Evolutionary conservation across 768 basidiomycete species (phyloP).

Genomic region (Sporobolomyces pararoseus): DNA sequence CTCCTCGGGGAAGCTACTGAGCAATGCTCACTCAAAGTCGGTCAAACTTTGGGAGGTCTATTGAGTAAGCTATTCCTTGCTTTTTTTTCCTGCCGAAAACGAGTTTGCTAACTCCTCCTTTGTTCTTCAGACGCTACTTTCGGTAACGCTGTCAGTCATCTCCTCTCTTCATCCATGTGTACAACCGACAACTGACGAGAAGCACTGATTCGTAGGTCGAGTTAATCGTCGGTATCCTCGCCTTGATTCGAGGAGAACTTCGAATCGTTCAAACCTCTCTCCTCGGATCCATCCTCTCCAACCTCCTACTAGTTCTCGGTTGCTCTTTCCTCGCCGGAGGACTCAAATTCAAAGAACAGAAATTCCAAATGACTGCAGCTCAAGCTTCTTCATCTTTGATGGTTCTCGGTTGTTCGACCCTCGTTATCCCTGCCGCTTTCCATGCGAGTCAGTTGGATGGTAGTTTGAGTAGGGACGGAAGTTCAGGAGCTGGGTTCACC

Average conservation of each 20-base stretch:
- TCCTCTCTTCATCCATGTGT: no score
- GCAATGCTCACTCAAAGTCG: slow-evolving; percentile 64
- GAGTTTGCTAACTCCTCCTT: no score
- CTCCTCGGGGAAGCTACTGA: slow-evolving; percentile 78
- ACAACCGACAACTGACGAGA: background rate
- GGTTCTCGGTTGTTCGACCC: slow-evolving; percentile 77
- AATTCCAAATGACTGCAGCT: slow-evolving; percentile 77
- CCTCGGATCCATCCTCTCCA: slow-evolving; percentile 86
- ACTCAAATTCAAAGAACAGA: slow-evolving; percentile 61
- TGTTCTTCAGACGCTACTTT: slow-evolving; percentile 72
- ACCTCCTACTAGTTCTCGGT: slow-evolving; percentile 81
- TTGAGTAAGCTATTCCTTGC: no score
- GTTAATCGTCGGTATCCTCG: slow-evolving; percentile 66
- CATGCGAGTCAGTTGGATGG: slow-evolving; percentile 42
- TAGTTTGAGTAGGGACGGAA: background rate
- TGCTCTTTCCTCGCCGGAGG: slow-evolving; percentile 86
- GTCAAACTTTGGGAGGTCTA: slow-evolving; percentile 78
- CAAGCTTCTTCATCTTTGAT: slow-evolving; percentile 61
- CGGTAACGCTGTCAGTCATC: slow-evolving; percentile 59
- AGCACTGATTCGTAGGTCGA: slow-evolving; percentile 40
- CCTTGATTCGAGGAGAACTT: slow-evolving; percentile 72
- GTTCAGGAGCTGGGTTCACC: slow-evolving; percentile 10
- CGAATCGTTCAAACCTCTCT: slow-evolving; percentile 90
- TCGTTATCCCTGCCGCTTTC: slow-evolving; percentile 89
- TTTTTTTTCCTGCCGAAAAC: no score